Base-by-base conservation (phyloP, 2,329 filamentous ascomycete species). In the Torrubiellomyces zombiae region DNA sequence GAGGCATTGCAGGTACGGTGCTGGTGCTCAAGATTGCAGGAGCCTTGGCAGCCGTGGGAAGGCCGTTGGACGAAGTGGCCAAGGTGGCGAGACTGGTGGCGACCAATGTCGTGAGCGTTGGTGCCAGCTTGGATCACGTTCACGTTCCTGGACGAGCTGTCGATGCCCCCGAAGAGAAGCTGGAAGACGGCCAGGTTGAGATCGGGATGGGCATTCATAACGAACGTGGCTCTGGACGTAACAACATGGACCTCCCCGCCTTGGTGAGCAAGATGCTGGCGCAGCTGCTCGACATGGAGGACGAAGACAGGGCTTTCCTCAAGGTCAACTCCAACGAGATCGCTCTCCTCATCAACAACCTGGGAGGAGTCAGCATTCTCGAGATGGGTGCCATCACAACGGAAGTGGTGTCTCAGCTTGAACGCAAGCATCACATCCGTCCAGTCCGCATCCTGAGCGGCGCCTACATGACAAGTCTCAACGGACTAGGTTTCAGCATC, bases 1-100 rank as follows among this genome's bases (percentile, higher is more conserved):
- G 86, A 43, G 86, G 86, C 26, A 89, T 95, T 47, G 85, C 82
- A 3, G 86, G 86, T 16, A 91, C 83, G 5, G 80, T 92, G 19
- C 57, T 94, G 14, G 79, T 94, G n/a, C 66, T 85, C 39, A 94
- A 95, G 63, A 78, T 92, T 42, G 66, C 75, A 9, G 83, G 86
- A 7, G 86, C 83, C 6, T 50, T 92, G 39, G 83, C 85, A 4
- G 78, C 76, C 15, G 62, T 58, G 37, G 82, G 81, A 35, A 55
- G 54, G 7, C 57, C 59, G 22, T 55, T 93, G 33, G 62, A 73
- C 13, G 68, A 92, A 28, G 79, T 91, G 3, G 66, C 73, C 31
- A 59, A 63, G 33, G 67, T 85, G 8, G 83, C 82, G 6, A 63
- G 72, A 40, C 53, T 82, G 24, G 67, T 70, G 3, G 74, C 79